These are phyloP conservation scores for Echinosophora koreensis DNA, from an alignment of 306 rosid genomes.

Conservation along the genomic window DNA sequence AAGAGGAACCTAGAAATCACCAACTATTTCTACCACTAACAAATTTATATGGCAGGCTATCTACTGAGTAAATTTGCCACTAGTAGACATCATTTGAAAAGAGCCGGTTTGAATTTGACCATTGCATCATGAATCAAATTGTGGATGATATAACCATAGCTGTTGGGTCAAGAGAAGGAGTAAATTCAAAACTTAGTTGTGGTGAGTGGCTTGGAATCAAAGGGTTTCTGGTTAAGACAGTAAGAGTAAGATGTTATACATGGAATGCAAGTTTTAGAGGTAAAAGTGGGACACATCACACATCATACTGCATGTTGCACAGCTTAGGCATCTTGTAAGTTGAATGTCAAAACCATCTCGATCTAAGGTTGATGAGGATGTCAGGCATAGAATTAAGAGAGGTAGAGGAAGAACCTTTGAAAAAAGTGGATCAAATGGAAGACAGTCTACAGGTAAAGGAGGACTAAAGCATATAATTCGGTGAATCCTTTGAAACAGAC, in stretches of 20 bases:
- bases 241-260: not conserved
- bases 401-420: not conserved
- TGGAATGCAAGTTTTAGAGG: not conserved
- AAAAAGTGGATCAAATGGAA: conserved; percentile 1
- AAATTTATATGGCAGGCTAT: not conserved
- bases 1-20: conserved; percentile 13
- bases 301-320: not conserved
- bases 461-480: not conserved
- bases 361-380: conserved; percentile 14
- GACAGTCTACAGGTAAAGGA: not conserved
- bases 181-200: not conserved
- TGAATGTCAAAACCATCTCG: not conserved
- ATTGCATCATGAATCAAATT: not conserved
- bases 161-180: conserved; percentile 7
- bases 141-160: not conserved
- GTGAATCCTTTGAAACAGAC: not conserved
- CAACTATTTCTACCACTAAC: not conserved
- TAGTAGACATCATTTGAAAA: not conserved
- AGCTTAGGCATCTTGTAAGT: not conserved
- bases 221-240: not conserved
- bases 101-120: conserved; percentile 1
- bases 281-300: not conserved
- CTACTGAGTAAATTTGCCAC: not conserved
- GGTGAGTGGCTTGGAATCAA: conserved; percentile 2
- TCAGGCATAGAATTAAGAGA: not conserved